These are phyloP conservation scores for Usnea hakonensis DNA, from an alignment of 495 filamentous ascomycete species.

Conservation along the genomic window DNA sequence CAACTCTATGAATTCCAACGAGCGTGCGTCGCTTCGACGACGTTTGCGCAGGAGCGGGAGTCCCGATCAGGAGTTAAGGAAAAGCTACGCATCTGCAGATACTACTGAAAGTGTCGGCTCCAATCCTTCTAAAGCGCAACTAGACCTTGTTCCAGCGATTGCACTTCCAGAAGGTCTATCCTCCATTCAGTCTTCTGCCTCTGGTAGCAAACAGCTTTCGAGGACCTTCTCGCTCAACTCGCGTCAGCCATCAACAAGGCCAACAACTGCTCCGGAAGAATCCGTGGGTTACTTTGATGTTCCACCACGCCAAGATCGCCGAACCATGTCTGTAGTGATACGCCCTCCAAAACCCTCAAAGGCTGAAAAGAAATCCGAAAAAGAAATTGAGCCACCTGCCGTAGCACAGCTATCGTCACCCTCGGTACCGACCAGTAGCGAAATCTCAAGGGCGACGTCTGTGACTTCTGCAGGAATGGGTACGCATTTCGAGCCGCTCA, in stretches of 20 bases:
- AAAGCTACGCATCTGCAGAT: slow-evolving; percentile 50
- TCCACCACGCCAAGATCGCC: slow-evolving; percentile 27
- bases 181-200: slow-evolving; percentile 48
- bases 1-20: slow-evolving; percentile 36
- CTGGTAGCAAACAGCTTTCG: slow-evolving; percentile 35
- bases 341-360: slow-evolving; percentile 20
- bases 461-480: slow-evolving; percentile 60
- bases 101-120: slow-evolving; percentile 48
- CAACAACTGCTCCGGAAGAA: slow-evolving; percentile 30
- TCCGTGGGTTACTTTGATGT: slow-evolving; percentile 31
- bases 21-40: slow-evolving; percentile 37
- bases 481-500: slow-evolving; percentile 35
- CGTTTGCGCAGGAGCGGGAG: slow-evolving; percentile 42
- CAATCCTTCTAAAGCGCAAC: slow-evolving; percentile 39
- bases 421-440: slow-evolving; percentile 63
- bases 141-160: slow-evolving; percentile 61
- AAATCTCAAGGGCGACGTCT: slow-evolving; percentile 56
- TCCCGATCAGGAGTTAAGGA: slow-evolving; percentile 40
- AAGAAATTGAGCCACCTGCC: slow-evolving; percentile 30
- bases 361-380: slow-evolving; percentile 3
- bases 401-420: slow-evolving; percentile 57
- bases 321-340: slow-evolving; percentile 37
- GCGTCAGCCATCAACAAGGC: slow-evolving; percentile 22
- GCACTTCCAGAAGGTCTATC: slow-evolving; percentile 62
- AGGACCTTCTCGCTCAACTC: slow-evolving; percentile 32